Evolutionary conservation across 352 stramenopile genomes (phyloP).

Genomic region (Phytophthora macrochlamydospora): DNA sequence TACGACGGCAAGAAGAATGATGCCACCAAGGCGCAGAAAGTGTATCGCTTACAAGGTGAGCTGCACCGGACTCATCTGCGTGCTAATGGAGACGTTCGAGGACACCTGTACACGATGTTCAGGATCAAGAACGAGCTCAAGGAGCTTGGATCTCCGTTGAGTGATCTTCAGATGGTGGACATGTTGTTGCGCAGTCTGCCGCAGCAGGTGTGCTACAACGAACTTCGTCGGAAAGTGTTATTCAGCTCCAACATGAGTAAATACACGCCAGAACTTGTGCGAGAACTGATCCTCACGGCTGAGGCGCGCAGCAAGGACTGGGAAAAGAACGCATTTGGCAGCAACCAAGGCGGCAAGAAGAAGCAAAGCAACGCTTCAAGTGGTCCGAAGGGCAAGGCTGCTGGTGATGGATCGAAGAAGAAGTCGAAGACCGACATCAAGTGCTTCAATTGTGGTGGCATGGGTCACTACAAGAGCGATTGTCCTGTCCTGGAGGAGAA

Average conservation of each 20-base stretch:
- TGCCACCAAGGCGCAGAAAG: conserved; percentile 13
- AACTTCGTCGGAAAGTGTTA: conserved; percentile 12
- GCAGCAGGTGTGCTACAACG: not conserved
- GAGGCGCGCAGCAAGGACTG: conserved; percentile 6
- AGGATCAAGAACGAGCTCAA: not conserved
- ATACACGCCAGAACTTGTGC: not conserved
- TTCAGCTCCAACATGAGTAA: conserved; percentile 10
- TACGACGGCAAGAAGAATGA: conserved; percentile 16
- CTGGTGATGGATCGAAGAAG: not conserved
- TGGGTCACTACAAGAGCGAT: conserved; percentile 2
- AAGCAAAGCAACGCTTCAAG: not conserved
- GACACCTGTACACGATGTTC: conserved; percentile 19
- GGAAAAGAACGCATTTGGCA: conserved; percentile 7
- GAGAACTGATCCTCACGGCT: conserved; percentile 5
- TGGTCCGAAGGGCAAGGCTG: not conserved
- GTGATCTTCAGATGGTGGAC: conserved; percentile 3
- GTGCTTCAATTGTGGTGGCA: not conserved
- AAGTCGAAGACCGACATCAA: not conserved
- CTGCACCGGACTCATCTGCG: conserved; percentile 14
- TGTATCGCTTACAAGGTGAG: conserved; percentile 16
- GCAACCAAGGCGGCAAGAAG: conserved; percentile 2
- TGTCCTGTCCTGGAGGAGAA: not conserved
- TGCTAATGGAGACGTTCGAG: conserved; percentile 7
- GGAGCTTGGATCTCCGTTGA: not conserved
- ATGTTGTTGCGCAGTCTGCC: too few species aligned